A percentile compares a stretch with the other conserved stretches of the same genome.
phyloP scores from a whole-genome alignment of 371 early-diverging fungal species.

The Haplosporangium sp. region DNA sequence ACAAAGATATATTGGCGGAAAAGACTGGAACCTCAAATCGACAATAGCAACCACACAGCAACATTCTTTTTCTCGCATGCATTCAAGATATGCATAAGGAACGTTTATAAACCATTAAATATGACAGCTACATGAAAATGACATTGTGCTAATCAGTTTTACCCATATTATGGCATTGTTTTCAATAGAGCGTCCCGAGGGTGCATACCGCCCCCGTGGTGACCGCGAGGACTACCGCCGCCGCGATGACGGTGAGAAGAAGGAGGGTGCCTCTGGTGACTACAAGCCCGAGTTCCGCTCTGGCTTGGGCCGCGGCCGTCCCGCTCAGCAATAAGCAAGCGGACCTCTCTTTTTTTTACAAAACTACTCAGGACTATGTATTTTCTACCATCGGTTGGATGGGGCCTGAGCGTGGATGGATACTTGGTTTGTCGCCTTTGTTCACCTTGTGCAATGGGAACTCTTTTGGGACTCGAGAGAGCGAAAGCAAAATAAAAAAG shows the following conservation, averaged over 20 bases:
- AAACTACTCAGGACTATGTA: not conserved
- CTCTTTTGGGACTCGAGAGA: not conserved
- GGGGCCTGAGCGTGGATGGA: slow-evolving; percentile 18
- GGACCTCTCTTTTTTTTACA: not conserved
- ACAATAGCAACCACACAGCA: too few species aligned
- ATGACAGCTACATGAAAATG: too few species aligned
- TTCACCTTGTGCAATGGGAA: not conserved
- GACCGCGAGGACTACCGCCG: slow-evolving; percentile 87
- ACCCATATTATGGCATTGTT: not conserved
- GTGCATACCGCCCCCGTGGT: slow-evolving; percentile 69
- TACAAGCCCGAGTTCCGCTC: slow-evolving; percentile 95
- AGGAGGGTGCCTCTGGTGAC: slow-evolving; percentile 89
- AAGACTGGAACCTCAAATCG: too few species aligned
- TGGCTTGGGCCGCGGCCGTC: slow-evolving; percentile 73
- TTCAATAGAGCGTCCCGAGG: slow-evolving; percentile 49
- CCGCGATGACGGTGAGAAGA: slow-evolving; percentile 74
- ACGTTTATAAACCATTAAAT: too few species aligned
- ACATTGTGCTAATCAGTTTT: not conserved
- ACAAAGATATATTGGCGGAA: too few species aligned
- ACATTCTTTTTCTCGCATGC: too few species aligned
- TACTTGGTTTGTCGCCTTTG: slow-evolving; percentile 8
- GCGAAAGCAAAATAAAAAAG: slow-evolving; percentile 6
- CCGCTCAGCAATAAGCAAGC: slow-evolving; percentile 30
- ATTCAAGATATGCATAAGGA: too few species aligned
- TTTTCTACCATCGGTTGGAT: slow-evolving; percentile 6